Percentiles rank a stretch among this genome's conserved stretches.
Conservation (phyloP, 2,329 filamentous ascomycete genomes). For the Passalora sequoiae region DNA sequence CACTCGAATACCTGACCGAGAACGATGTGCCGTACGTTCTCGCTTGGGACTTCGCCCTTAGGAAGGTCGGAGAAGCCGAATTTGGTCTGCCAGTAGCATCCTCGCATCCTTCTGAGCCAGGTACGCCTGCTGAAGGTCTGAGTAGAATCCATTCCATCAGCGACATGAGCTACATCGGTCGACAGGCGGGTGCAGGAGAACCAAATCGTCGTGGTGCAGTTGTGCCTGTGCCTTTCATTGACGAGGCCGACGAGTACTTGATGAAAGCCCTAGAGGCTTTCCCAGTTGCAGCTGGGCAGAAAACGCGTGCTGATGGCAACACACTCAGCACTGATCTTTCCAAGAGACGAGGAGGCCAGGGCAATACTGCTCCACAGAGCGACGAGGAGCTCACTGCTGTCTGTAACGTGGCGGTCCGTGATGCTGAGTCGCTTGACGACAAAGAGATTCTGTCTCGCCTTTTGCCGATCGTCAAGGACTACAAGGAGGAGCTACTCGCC, state of each 20-base stretch:
- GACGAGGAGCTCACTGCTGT: conserved; percentile 83
- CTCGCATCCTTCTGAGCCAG: conserved; percentile 69
- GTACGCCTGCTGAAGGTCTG: conserved; percentile 57
- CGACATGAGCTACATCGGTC: conserved; percentile 84
- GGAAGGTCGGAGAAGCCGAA: conserved; percentile 88
- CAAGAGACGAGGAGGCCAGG: conserved; percentile 57
- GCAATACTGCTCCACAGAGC: conserved; percentile 49
- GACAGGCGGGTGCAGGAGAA: conserved; percentile 62
- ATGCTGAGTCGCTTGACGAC: conserved; percentile 79
- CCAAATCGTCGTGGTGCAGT: conserved; percentile 88
- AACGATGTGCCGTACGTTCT: conserved; percentile 71
- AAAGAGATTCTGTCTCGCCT: conserved; percentile 74
- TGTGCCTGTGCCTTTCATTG: conserved; percentile 85
- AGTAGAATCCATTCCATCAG: conserved; percentile 91
- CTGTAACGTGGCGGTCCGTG: conserved; percentile 83
- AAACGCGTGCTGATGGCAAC: conserved; percentile 48
- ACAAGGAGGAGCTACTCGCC: conserved; percentile 76
- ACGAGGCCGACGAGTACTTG: conserved; percentile 86
- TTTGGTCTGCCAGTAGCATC: conserved; percentile 77
- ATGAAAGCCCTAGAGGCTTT: conserved; percentile 79
- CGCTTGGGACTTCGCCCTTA: conserved; percentile 92
- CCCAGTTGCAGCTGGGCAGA: conserved; percentile 42
- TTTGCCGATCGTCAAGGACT: conserved; percentile 66
- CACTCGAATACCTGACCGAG: conserved; percentile 79
- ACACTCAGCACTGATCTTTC: conserved; percentile 64